These are phyloP conservation scores for Candida morakotiae DNA, from an alignment of 805 yeast species.

Conservation along the genomic window DNA sequence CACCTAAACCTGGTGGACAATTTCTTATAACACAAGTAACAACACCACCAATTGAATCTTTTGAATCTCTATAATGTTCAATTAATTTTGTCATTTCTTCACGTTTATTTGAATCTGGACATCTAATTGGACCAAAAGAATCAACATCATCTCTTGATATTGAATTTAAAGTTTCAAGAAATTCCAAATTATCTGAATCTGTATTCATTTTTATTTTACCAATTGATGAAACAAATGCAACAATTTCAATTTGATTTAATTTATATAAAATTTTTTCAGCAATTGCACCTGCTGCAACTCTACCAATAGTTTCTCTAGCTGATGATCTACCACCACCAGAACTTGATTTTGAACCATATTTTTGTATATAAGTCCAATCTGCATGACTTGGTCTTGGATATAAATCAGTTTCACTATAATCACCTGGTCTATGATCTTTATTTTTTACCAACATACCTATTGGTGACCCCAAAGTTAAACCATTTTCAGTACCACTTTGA, in stretches of 20 bases:
- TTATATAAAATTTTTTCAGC: constrained; percentile 86
- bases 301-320: constrained; percentile 97
- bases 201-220: constrained; percentile 78
- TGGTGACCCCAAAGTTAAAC: constrained; percentile 90
- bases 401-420: constrained; percentile 90
- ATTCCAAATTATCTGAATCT: constrained; percentile 59
- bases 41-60: constrained; percentile 96
- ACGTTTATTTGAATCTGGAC: constrained; percentile 74
- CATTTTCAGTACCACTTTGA: constrained; percentile 92
- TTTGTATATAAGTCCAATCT: constrained; percentile 85
- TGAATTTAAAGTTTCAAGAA: constrained; percentile 63
- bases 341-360: constrained; percentile 90
- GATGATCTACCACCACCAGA: constrained; percentile 97
- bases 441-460: constrained; percentile 89
- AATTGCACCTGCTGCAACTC: constrained; percentile 98
- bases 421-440: constrained; percentile 96
- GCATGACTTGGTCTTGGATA: constrained; percentile 99
- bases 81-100: constrained; percentile 82
- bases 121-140: constrained; percentile 83
- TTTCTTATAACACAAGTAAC: constrained; percentile 96
- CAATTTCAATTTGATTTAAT: constrained; percentile 76
- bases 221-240: constrained; percentile 93
- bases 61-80: constrained; percentile 76
- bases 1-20: constrained; percentile 94
- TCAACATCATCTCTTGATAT: constrained; percentile 89